Conservation (phyloP, 2,329 filamentous ascomycete species). For the Alternaria sp. region DNA sequence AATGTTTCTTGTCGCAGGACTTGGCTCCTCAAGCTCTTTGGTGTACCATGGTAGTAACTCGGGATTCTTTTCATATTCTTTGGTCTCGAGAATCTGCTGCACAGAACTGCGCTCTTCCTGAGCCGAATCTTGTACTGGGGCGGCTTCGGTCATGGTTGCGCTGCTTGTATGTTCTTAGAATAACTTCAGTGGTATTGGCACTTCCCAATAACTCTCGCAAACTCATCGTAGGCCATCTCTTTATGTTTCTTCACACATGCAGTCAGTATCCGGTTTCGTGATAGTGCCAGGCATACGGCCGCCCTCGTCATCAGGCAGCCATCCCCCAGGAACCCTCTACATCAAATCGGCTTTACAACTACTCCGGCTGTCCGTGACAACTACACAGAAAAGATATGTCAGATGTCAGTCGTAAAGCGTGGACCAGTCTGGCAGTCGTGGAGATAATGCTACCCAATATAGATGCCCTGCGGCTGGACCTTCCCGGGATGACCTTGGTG, state of each 20-base stretch:
- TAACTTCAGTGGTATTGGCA: not conserved
- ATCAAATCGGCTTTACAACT: conserved; percentile 11
- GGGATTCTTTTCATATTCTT: conserved; percentile 30
- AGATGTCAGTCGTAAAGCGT: not conserved
- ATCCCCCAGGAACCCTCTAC: conserved; percentile 11
- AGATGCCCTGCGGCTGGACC: conserved; percentile 22
- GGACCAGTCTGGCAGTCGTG: not conserved
- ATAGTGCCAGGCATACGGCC: conserved; percentile 8
- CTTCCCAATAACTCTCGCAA: not conserved
- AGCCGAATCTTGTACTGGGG: conserved; percentile 3
- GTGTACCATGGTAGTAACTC: conserved; percentile 44
- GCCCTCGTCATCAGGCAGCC: conserved; percentile 15
- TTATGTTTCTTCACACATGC: conserved; percentile 6
- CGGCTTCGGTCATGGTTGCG: conserved; percentile 22
- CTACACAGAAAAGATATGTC: not conserved
- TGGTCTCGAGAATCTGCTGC: conserved; percentile 26
- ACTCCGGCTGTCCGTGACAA: not conserved
- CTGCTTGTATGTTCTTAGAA: not conserved
- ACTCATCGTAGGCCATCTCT: not conserved
- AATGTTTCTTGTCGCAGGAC: conserved; percentile 42
- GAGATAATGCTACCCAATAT: conserved; percentile 1
- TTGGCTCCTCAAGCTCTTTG: conserved; percentile 41
- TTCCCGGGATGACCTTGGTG: conserved; percentile 13
- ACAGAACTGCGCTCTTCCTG: conserved; percentile 18
- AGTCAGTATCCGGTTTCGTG: conserved; percentile 3